Conservation (phyloP, 371 early-diverging fungal species). For the Fennellomyces sp. region DNA sequence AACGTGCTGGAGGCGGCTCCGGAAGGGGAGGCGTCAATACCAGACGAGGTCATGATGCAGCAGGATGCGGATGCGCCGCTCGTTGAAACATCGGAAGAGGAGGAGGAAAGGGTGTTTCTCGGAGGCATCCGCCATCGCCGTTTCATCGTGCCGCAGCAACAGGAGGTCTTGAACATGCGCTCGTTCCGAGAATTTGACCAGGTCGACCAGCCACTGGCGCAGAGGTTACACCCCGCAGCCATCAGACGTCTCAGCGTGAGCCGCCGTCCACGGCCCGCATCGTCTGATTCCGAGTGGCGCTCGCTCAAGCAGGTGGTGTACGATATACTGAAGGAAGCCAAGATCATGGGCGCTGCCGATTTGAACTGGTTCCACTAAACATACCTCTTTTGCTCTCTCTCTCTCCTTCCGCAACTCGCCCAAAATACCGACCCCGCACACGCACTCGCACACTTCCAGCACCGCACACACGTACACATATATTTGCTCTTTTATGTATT, state of each 20-base stretch:
- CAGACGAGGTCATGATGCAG: background rate
- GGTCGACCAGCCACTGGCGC: background rate
- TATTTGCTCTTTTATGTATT: too few relatives aligned
- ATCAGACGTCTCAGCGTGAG: background rate
- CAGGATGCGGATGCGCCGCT: too few relatives aligned
- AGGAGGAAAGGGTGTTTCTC: background rate
- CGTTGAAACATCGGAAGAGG: slow-evolving; percentile 2
- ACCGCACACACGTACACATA: too few relatives aligned
- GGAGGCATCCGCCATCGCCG: background rate
- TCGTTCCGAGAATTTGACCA: background rate
- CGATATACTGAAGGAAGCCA: slow-evolving; percentile 34
- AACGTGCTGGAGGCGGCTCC: background rate
- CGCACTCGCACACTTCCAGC: too few relatives aligned
- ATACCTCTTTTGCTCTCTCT: background rate
- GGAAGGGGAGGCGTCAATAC: background rate
- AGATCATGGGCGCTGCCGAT: slow-evolving; percentile 33
- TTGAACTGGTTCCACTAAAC: slow-evolving; percentile 33
- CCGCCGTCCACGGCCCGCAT: background rate
- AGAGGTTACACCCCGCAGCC: background rate
- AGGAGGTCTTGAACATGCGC: background rate
- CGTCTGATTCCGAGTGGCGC: slow-evolving; percentile 3
- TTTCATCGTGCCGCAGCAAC: background rate
- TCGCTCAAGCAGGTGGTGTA: slow-evolving; percentile 28
- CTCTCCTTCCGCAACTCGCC: slow-evolving; percentile 4
- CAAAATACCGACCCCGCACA: too few relatives aligned